Base-by-base conservation (phyloP, 306 rosid species). In the Mimosa pudica region DNA sequence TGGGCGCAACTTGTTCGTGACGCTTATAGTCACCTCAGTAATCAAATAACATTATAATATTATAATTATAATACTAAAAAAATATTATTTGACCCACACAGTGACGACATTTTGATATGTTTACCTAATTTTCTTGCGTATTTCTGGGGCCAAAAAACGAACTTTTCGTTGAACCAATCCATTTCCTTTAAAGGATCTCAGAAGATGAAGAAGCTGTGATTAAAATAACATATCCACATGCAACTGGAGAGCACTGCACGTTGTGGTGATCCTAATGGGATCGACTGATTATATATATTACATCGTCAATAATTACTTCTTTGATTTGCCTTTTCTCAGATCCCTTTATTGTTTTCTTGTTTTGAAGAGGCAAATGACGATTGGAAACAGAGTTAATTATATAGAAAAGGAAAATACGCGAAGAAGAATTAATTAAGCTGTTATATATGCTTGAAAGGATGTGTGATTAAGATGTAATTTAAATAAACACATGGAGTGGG, bases 151-250 rank as follows among this genome's bases (percentile, higher is more conserved):
- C 80, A 41, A 14, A 17, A 51, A 46, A 57, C 69, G 46, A 68
- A 67, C 24, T 75, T 75, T 70, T n/a, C 24, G 69, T 48, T 72
- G 10, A 74, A 48, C 61, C 74, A 73, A 48, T 58, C 73, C 61
- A 60, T 45, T 17, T n/a, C 8, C 61, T 73, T 71, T 4, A 17
- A 49, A 44, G 55, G 30, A 79, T 36, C 61, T 54, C 61, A 14
- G 20, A 52, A 54, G 66, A 78, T 20, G 66, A 20, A 47, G 16
- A 60, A 47, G 24, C 70, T 42, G 6, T 47, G 38, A 35, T 16
- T 64, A 71, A 63, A 77, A 7, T 54, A 71, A n/a, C 47, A 64
- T 63, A 63, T 71, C 85, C 65, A 12, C 68, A 42, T 76, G 57
- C 45, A 35, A 49, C 77, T 71, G 42, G 70, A 64, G 42, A 62